phyloP scores from a whole-genome alignment of 139 green algal species.

The Chlamydomonas schloesseri region DNA sequence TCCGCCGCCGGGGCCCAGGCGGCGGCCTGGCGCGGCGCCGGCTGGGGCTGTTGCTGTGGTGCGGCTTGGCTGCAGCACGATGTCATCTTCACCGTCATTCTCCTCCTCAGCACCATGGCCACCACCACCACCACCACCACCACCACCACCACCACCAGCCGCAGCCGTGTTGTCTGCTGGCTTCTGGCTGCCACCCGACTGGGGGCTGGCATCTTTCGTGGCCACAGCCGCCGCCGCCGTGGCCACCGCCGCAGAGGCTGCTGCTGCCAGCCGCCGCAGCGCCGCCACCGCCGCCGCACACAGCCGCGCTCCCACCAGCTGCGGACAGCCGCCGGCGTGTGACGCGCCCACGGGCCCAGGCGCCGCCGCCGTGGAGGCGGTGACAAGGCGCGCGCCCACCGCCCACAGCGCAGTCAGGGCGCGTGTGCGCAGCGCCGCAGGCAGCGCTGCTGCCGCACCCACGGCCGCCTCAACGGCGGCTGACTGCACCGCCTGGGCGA shows the following conservation, averaged over 20 bases:
- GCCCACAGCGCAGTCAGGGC: constrained; percentile 3
- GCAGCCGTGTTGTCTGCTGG: neutral
- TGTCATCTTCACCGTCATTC: neutral
- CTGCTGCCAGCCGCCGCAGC: too few relatives aligned
- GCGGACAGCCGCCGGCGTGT: too few relatives aligned
- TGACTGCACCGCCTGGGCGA: too few relatives aligned
- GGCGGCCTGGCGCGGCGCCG: too few relatives aligned
- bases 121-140: neutral
- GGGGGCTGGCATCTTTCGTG: too few relatives aligned
- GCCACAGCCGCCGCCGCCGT: too few relatives aligned
- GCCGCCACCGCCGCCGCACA: neutral
- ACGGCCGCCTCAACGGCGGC: neutral
- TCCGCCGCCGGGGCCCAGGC: too few relatives aligned
- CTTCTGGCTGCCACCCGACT: too few relatives aligned
- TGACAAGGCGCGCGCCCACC: neutral
- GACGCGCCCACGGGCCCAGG: too few relatives aligned
- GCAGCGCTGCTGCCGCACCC: neutral
- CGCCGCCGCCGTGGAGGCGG: too few relatives aligned
- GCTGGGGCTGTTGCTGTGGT: too few relatives aligned
- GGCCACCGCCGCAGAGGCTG: neutral
- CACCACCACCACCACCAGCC: too few relatives aligned
- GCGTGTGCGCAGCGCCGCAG: neutral
- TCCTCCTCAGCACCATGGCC: neutral
- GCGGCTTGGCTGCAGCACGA: neutral
- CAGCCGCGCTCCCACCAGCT: neutral